Evolutionary conservation across 768 basidiomycete genomes (phyloP).

Genomic region (Lactarius pseudohatsudake): DNA sequence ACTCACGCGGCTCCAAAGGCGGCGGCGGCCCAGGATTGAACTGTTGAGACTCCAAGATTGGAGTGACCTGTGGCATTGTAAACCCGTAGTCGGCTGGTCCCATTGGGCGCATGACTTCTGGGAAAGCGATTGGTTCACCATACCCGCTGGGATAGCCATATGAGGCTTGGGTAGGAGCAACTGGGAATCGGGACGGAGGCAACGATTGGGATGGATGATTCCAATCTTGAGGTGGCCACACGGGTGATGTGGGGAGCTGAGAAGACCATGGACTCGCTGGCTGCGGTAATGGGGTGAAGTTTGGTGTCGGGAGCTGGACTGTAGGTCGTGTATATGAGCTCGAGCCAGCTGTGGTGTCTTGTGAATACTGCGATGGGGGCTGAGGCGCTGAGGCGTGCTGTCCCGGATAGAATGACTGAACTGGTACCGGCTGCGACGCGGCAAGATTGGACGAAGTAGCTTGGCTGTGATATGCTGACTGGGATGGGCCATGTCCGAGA

Average conservation of each 20-base stretch:
- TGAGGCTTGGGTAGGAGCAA: not conserved
- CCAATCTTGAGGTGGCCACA: slow-evolving; percentile 14
- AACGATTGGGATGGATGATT: not conserved
- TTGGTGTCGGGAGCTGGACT: slow-evolving; percentile 6
- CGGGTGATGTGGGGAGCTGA: not conserved
- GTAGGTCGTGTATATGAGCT: slow-evolving; percentile 4
- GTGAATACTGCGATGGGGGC: not conserved
- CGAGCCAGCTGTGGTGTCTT: not conserved
- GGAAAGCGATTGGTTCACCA: not conserved
- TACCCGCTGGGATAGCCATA: slow-evolving; percentile 12
- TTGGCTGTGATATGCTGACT: not conserved
- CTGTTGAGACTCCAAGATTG: slow-evolving; percentile 13
- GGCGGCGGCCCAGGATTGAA: slow-evolving; percentile 12
- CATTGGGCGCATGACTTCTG: not conserved
- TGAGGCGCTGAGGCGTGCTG: not conserved
- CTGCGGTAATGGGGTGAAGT: not conserved
- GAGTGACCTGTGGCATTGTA: slow-evolving; percentile 2
- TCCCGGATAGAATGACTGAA: slow-evolving; percentile 14
- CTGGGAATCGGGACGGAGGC: slow-evolving; percentile 3
- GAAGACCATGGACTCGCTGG: slow-evolving; percentile 5
- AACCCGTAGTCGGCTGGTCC: not conserved
- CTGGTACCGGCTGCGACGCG: not conserved
- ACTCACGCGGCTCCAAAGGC: slow-evolving; percentile 18
- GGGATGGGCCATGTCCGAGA: slow-evolving; percentile 1
- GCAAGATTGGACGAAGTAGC: slow-evolving; percentile 5